Conservation (phyloP, 305 asterid genomes). For the Fraxinus angustifolia region DNA sequence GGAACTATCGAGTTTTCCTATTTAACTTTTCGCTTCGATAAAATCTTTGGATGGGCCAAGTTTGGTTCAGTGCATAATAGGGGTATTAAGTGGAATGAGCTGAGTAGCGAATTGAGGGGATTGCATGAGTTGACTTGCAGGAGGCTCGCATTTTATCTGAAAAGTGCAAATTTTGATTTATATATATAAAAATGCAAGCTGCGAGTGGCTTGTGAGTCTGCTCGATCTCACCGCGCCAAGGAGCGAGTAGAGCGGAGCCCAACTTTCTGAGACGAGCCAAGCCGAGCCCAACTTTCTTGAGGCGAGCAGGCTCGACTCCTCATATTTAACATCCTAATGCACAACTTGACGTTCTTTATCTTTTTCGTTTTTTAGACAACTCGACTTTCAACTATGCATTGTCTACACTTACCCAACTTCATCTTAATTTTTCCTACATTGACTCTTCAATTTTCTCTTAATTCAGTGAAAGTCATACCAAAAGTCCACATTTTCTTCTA, state of each 20-base stretch:
- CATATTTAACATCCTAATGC: too few relatives aligned
- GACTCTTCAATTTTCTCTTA: background rate
- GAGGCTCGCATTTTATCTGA: background rate
- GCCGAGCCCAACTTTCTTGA: too few relatives aligned
- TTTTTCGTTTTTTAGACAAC: background rate
- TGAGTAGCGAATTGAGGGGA: background rate
- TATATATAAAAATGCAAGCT: too few relatives aligned
- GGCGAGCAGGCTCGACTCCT: too few relatives aligned
- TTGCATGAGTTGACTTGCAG: background rate
- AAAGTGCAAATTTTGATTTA: background rate
- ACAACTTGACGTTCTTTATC: background rate
- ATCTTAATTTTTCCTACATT: background rate
- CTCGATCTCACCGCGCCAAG: too few relatives aligned
- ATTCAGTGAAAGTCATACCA: background rate
- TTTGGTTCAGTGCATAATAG: background rate
- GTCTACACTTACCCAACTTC: conserved; percentile 10
- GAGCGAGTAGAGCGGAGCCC: too few relatives aligned
- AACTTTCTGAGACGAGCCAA: too few relatives aligned
- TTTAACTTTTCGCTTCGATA: too few relatives aligned
- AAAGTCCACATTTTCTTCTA: background rate
- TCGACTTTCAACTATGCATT: conserved; percentile 14
- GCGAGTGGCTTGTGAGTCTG: too few relatives aligned
- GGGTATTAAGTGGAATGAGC: background rate
- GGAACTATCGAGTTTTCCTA: background rate
- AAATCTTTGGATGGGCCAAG: background rate